Evolutionary conservation across 2,329 filamentous ascomycete species (phyloP).

Genomic region (Cadophora sp.): DNA sequence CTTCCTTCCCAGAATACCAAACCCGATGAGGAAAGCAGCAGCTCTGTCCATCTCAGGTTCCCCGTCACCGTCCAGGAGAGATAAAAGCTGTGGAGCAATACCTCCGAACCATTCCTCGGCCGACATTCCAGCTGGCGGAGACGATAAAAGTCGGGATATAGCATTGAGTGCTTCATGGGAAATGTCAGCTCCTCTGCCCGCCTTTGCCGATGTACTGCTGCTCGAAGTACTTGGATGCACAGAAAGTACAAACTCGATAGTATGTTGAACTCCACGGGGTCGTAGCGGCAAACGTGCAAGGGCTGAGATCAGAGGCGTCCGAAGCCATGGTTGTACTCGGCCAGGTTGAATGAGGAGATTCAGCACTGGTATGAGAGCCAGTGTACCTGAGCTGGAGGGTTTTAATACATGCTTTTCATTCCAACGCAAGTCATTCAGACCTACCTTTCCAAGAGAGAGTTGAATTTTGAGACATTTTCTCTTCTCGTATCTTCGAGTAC

Average conservation of each 20-base stretch:
- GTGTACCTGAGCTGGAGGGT: constrained; percentile 50
- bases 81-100: constrained; percentile 66
- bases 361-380: constrained; percentile 64
- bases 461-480: constrained; percentile 32
- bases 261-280: constrained; percentile 67
- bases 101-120: constrained; percentile 65
- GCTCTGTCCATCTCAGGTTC: constrained; percentile 64
- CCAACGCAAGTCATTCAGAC: background rate
- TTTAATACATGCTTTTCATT: constrained; percentile 25
- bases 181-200: constrained; percentile 63
- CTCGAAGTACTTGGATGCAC: constrained; percentile 59
- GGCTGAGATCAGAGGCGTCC: constrained; percentile 59
- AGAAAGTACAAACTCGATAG: constrained; percentile 74
- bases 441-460: constrained; percentile 36
- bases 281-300: constrained; percentile 68
- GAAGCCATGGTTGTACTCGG: constrained; percentile 65
- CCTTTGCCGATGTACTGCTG: constrained; percentile 34
- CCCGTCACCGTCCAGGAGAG: constrained; percentile 65
- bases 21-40: constrained; percentile 67
- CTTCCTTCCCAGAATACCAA: constrained; percentile 70
- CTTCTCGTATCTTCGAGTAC: constrained; percentile 29
- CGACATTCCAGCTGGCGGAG: constrained; percentile 60
- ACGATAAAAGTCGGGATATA: constrained; percentile 65
- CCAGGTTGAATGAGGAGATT: constrained; percentile 69
- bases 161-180: constrained; percentile 72